These are phyloP conservation scores for Pleurotus djamor DNA, from an alignment of 768 basidiomycete genomes.

Conservation along the genomic window DNA sequence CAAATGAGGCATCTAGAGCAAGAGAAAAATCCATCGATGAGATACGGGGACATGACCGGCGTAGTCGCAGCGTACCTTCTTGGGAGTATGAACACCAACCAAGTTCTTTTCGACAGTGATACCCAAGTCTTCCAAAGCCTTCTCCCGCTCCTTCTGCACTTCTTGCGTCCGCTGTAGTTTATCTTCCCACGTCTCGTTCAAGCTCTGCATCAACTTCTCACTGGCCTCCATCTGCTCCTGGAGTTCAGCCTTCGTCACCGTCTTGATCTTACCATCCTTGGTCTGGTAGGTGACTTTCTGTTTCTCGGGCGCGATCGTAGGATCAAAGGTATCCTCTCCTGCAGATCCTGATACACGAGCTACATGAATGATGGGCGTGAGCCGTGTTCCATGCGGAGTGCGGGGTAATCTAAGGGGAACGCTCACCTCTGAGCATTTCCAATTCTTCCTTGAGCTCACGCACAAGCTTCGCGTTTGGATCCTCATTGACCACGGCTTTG, in stretches of 20 bases:
- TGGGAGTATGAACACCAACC: conserved; percentile 97
- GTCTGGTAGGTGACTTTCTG: conserved; percentile 95
- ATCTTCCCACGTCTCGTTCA: conserved; percentile 92
- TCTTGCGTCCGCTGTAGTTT: conserved; percentile 89
- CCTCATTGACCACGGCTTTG: conserved; percentile 98
- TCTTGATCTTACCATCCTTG: conserved; percentile 91
- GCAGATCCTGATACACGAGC: conserved; percentile 72
- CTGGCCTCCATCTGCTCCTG: conserved; percentile 96
- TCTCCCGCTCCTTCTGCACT: conserved; percentile 96
- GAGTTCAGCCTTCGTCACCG: conserved; percentile 94
- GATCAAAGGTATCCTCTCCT: conserved; percentile 80
- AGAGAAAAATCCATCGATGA: conserved; percentile 12
- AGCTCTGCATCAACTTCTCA: conserved; percentile 84
- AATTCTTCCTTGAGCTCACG: conserved; percentile 99
- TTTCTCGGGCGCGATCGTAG: conserved; percentile 86
- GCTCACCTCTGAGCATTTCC: conserved; percentile 77
- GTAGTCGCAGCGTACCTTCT: conserved; percentile 60
- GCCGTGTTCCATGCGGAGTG: conserved; percentile 9
- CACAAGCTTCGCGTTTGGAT: conserved; percentile 98
- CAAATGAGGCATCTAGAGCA: conserved; percentile 81
- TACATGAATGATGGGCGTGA: conserved; percentile 22
- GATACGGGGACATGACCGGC: conserved; percentile 8
- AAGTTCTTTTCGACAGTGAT: conserved; percentile 97
- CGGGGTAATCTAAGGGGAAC: conserved; percentile 17
- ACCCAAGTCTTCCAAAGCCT: conserved; percentile 95